Evolutionary conservation across 1,284 basidiomycete genomes (phyloP).

Genomic region (Coriolopsis trogii): DNA sequence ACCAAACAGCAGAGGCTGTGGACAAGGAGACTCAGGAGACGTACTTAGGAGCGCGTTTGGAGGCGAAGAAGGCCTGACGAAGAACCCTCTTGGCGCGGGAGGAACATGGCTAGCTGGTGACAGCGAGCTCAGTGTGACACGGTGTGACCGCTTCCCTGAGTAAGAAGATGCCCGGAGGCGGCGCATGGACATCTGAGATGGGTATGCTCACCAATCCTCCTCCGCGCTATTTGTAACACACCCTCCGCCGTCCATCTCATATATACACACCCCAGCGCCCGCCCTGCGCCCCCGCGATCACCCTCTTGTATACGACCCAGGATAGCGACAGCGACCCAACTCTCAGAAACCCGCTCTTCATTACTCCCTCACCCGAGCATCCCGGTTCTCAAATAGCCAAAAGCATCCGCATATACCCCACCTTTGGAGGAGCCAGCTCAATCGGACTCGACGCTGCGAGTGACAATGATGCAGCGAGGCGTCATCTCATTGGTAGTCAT

Average conservation of each 20-base stretch:
- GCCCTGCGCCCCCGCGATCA: conserved; percentile 7
- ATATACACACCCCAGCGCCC: conserved; percentile 23
- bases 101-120: conserved; percentile 5
- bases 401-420: conserved; percentile 5
- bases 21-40: no score
- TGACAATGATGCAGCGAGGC: conserved; percentile 33
- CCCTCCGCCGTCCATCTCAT: conserved; percentile 16
- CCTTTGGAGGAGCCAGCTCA: conserved; percentile 7
- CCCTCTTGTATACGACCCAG: conserved; percentile 10
- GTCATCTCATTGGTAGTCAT: conserved; percentile 68
- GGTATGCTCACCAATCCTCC: conserved; percentile 26
- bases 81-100: background rate
- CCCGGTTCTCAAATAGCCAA: background rate
- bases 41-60: no score
- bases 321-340: no score
- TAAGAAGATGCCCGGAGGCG: conserved; percentile 17
- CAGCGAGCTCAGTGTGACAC: conserved; percentile 13
- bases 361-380: background rate
- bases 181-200: conserved; percentile 22
- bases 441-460: conserved; percentile 1
- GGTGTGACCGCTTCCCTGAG: conserved; percentile 13
- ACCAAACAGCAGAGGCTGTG: no score
- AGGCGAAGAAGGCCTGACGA: no score
- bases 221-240: conserved; percentile 25
- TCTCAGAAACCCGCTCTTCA: conserved; percentile 1